Conservation (phyloP, 2,329 filamentous ascomycete genomes). For the Ciborinia camelliae region DNA sequence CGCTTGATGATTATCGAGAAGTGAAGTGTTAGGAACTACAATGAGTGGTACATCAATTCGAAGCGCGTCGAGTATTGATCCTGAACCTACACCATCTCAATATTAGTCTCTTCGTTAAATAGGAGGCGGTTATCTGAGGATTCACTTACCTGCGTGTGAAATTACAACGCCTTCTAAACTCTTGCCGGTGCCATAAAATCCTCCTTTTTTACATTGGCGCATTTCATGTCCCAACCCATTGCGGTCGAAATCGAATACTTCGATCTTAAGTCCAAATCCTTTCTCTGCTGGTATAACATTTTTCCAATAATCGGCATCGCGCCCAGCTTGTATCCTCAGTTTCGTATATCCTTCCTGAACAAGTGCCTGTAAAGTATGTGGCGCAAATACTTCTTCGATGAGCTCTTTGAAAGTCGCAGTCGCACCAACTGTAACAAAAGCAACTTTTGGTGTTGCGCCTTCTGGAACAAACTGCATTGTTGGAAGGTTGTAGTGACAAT, state of each 20-base stretch:
- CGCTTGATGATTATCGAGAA: constrained; percentile 87
- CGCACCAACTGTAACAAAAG: constrained; percentile 88
- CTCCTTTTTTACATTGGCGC: constrained; percentile 45
- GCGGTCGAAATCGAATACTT: constrained; percentile 63
- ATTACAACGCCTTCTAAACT: constrained; percentile 69
- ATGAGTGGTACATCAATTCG: constrained; percentile 73
- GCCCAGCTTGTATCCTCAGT: constrained; percentile 78
- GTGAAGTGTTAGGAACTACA: constrained; percentile 77
- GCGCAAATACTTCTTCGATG: constrained; percentile 60
- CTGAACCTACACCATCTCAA: constrained; percentile 61
- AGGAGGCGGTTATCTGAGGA: neutral
- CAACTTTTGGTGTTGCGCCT: constrained; percentile 38
- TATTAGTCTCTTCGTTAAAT: constrained; percentile 4
- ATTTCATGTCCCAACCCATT: constrained; percentile 50
- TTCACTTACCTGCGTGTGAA: constrained; percentile 74
- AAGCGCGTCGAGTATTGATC: constrained; percentile 81
- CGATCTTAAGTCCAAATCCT: constrained; percentile 47
- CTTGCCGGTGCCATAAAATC: constrained; percentile 39
- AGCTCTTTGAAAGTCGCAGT: constrained; percentile 79
- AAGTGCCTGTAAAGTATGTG: constrained; percentile 61
- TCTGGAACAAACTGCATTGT: neutral
- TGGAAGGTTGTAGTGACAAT: neutral
- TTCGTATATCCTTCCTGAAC: constrained; percentile 60
- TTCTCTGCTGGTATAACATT: constrained; percentile 27
- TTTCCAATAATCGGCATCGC: constrained; percentile 54